Conservation (phyloP, 2,329 filamentous ascomycete species). For the Daldinia eschscholtzii region DNA sequence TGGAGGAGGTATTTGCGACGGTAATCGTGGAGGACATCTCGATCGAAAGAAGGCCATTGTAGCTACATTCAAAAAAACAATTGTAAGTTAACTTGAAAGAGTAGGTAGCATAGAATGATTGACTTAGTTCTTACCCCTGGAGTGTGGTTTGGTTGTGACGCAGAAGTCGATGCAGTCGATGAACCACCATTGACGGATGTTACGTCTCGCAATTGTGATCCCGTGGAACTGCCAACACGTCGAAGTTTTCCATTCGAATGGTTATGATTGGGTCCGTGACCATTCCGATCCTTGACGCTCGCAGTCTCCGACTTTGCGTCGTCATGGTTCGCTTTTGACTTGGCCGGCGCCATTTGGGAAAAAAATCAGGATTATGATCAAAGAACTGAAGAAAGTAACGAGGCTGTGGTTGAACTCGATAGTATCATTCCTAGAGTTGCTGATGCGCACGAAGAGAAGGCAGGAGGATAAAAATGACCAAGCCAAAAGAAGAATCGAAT, state of each 20-base stretch:
- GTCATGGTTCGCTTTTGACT: constrained; percentile 53
- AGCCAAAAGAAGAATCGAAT: constrained; percentile 18
- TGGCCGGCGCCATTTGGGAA: constrained; percentile 49
- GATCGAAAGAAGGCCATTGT: constrained; percentile 76
- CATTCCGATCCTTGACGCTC: constrained; percentile 52
- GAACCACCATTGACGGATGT: constrained; percentile 54
- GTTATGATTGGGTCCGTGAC: constrained; percentile 48
- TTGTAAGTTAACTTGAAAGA: constrained; percentile 36
- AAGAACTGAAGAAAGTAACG: constrained; percentile 44
- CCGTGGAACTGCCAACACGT: constrained; percentile 66
- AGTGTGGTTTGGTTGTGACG: constrained; percentile 44
- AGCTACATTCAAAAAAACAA: constrained; percentile 56
- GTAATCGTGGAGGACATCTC: constrained; percentile 78
- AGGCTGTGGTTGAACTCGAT: constrained; percentile 28
- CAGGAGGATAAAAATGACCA: constrained; percentile 9
- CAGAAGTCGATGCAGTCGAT: constrained; percentile 37
- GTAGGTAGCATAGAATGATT: constrained; percentile 16
- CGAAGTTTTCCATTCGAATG: constrained; percentile 67
- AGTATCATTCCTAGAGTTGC: constrained; percentile 45
- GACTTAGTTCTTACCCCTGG: constrained; percentile 47
- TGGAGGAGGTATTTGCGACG: constrained; percentile 78
- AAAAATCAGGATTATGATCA: constrained; percentile 34
- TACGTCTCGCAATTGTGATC: constrained; percentile 61
- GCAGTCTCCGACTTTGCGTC: constrained; percentile 54
- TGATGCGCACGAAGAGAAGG: constrained; percentile 15